Percentiles rank a stretch among this genome's conserved stretches.
phyloP scores from a whole-genome alignment of 495 filamentous ascomycete genomes.

The Talaromyces stipitatus region DNA sequence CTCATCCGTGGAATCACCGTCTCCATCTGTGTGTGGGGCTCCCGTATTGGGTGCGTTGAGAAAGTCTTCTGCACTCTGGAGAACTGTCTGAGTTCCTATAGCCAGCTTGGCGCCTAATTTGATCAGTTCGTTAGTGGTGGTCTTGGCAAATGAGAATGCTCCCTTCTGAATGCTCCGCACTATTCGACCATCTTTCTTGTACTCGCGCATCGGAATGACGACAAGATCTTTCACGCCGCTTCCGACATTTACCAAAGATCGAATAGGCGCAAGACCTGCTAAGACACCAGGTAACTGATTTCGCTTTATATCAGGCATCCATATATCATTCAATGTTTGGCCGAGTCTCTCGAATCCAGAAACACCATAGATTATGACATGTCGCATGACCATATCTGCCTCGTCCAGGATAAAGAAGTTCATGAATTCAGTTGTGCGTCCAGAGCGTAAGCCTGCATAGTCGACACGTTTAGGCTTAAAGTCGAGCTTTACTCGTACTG shows the following conservation, averaged over 20 bases:
- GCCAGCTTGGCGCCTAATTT: constrained; percentile 92
- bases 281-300: constrained; percentile 88
- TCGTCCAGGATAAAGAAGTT: constrained; percentile 93
- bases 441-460: constrained; percentile 88
- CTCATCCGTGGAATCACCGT: constrained; percentile 42
- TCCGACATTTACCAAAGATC: constrained; percentile 83
- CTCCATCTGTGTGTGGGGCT: constrained; percentile 8
- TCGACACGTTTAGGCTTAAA: constrained; percentile 98
- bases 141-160: constrained; percentile 79
- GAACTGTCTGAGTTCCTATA: constrained; percentile 83
- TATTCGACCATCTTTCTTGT: constrained; percentile 87
- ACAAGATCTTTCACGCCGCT: constrained; percentile 79
- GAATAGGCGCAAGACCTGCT: constrained; percentile 81
- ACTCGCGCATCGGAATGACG: constrained; percentile 83
- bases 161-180: constrained; percentile 89
- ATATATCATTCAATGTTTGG: constrained; percentile 85
- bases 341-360: constrained; percentile 84
- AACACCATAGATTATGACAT: constrained; percentile 86
- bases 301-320: constrained; percentile 88
- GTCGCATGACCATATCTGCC: constrained; percentile 76
- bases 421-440: constrained; percentile 98
- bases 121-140: constrained; percentile 83
- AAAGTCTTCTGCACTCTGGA: constrained; percentile 81
- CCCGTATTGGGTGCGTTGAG: constrained; percentile 42
- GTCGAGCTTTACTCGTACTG: constrained; percentile 76